Percentiles rank a stretch among this genome's conserved stretches.
phyloP scores from a whole-genome alignment of 129 eudicot genomes.

The Mikania micrantha region DNA sequence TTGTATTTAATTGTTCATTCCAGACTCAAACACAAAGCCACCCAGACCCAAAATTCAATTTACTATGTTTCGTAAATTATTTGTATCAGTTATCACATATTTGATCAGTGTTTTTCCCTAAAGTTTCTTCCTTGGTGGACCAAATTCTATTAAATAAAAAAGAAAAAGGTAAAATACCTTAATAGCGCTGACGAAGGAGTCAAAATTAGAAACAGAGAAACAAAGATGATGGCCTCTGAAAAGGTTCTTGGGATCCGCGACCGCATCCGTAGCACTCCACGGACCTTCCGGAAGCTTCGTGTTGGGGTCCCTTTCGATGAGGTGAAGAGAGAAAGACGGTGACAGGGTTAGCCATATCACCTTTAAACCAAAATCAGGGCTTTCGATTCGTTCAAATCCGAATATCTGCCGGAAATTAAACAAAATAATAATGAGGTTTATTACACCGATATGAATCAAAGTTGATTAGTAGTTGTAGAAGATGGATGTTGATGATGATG shows the following conservation, averaged over 20 bases:
- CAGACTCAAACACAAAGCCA: no score
- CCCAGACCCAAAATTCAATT: no score
- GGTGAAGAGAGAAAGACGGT: conserved; percentile 64
- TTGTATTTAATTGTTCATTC: no score
- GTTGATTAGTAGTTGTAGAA: no score
- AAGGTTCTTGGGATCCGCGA: conserved; percentile 55
- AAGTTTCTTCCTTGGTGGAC: no score
- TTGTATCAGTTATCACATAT: no score
- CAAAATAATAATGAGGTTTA: no score
- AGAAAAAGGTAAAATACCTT: conserved; percentile 32
- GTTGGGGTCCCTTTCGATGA: conserved; percentile 71
- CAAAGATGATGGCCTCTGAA: conserved; percentile 84
- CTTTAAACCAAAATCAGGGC: conserved; percentile 60
- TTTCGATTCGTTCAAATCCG: conserved; percentile 83
- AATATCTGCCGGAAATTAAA: conserved; percentile 33
- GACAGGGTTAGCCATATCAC: conserved; percentile 77
- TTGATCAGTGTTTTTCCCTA: no score
- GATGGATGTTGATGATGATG: not conserved
- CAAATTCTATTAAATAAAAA: no score
- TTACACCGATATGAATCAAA: no score
- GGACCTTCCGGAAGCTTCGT: conserved; percentile 88
- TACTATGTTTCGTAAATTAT: no score
- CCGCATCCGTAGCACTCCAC: conserved; percentile 61
- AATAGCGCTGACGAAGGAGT: conserved; percentile 59
- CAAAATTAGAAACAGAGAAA: conserved; percentile 67